Percentiles rank a stretch among this genome's conserved stretches.
These are phyloP conservation scores for Fusarium succisae DNA, from an alignment of 2,329 filamentous ascomycete genomes.

Conservation along the genomic window DNA sequence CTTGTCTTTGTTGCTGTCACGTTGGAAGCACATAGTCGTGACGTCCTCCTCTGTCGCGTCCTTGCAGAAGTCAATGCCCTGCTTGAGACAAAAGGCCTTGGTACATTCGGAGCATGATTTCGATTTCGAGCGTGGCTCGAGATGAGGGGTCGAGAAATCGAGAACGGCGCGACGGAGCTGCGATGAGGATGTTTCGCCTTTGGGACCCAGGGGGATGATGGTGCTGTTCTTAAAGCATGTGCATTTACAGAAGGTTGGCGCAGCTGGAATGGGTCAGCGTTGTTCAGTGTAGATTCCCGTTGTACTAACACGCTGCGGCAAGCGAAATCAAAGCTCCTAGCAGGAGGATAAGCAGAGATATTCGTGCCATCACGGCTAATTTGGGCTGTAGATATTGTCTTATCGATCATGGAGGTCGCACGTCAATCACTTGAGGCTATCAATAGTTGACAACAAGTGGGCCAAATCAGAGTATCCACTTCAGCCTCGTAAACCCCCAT, in stretches of 20 bases:
- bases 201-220: conserved; percentile 68
- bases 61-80: conserved; percentile 70
- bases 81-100: conserved; percentile 69
- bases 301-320: conserved; percentile 55
- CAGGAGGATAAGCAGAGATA: conserved; percentile 50
- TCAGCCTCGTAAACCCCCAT: conserved; percentile 40
- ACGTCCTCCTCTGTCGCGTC: conserved; percentile 70
- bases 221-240: conserved; percentile 76
- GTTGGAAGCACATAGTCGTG: conserved; percentile 71
- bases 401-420: conserved; percentile 23
- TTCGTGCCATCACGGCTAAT: conserved; percentile 51
- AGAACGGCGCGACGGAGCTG: conserved; percentile 39
- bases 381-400: conserved; percentile 3
- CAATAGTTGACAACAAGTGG: conserved; percentile 27
- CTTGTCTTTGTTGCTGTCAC: conserved; percentile 73
- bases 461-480: conserved; percentile 3
- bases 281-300: background rate
- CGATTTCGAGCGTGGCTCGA: conserved; percentile 49
- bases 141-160: conserved; percentile 21
- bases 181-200: conserved; percentile 42
- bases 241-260: conserved; percentile 75
- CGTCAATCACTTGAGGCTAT: conserved; percentile 35
- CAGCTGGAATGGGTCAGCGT: conserved; percentile 54
- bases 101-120: conserved; percentile 69
- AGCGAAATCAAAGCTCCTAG: conserved; percentile 49